Percentiles rank a stretch among this genome's conserved stretches.
These are phyloP conservation scores for Boeremia exigua DNA, from an alignment of 2,329 filamentous ascomycete genomes.

Conservation along the genomic window DNA sequence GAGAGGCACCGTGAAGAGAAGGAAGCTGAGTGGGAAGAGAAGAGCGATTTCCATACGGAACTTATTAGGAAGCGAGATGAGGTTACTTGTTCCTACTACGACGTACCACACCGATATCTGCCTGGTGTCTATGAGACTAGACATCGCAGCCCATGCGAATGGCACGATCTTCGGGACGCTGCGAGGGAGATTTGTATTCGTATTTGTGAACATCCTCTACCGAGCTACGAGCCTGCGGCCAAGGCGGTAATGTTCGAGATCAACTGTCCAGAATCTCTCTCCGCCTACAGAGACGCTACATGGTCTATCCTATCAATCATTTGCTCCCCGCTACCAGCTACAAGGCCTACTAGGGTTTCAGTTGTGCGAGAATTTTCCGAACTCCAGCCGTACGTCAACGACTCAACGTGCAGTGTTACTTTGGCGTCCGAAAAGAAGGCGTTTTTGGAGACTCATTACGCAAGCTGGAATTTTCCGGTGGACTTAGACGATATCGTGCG, in stretches of 20 bases:
- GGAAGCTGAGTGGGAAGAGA: constrained; percentile 46
- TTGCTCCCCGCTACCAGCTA: constrained; percentile 21
- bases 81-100: constrained; percentile 45
- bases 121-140: constrained; percentile 1
- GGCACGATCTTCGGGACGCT: constrained; percentile 48
- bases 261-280: constrained; percentile 52
- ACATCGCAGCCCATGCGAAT: constrained; percentile 9
- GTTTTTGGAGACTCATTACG: constrained; percentile 58
- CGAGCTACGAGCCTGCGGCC: constrained; percentile 41
- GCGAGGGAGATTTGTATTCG: constrained; percentile 53
- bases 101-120: constrained; percentile 28
- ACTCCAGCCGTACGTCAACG: constrained; percentile 33
- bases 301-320: constrained; percentile 56
- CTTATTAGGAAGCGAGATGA: constrained; percentile 20
- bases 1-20: constrained; percentile 41
- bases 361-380: constrained; percentile 43
- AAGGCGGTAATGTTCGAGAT: constrained; percentile 62
- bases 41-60: constrained; percentile 27
- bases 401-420: constrained; percentile 31
- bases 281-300: constrained; percentile 59
- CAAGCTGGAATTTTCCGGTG: constrained; percentile 50
- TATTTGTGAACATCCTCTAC: constrained; percentile 60
- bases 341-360: constrained; percentile 14
- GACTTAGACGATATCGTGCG: constrained; percentile 52
- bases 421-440: constrained; percentile 58